These are phyloP conservation scores for Alternaria novae-zelandiae DNA, from an alignment of 2,329 filamentous ascomycete species.

Conservation along the genomic window DNA sequence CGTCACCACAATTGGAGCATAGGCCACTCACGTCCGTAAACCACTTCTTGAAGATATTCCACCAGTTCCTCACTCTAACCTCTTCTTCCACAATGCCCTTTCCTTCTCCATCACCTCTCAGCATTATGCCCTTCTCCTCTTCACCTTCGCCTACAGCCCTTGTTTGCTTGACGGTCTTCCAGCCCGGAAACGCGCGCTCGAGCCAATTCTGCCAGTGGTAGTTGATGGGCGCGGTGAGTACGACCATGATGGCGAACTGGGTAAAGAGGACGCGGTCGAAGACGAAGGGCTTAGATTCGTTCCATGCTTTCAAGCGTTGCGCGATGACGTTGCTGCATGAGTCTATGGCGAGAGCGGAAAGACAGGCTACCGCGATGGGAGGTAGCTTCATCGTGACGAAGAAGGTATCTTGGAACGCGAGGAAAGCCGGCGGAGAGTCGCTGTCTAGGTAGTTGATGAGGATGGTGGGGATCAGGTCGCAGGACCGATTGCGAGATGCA, in stretches of 20 bases:
- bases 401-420: not conserved
- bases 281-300: constrained; percentile 42
- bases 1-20: not conserved
- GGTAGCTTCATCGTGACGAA: constrained; percentile 35
- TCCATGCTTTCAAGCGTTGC: constrained; percentile 46
- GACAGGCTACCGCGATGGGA: constrained; percentile 42
- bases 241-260: constrained; percentile 63
- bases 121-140: constrained; percentile 39
- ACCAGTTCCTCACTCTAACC: constrained; percentile 45
- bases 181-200: constrained; percentile 74
- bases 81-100: constrained; percentile 36
- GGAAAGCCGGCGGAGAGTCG: not conserved
- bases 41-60: constrained; percentile 72
- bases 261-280: constrained; percentile 47
- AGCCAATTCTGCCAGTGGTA: constrained; percentile 85
- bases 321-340: constrained; percentile 48
- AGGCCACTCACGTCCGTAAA: constrained; percentile 58
- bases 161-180: constrained; percentile 34
- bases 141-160: constrained; percentile 23
- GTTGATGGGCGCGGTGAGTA: constrained; percentile 79
- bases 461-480: not conserved
- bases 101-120: constrained; percentile 36
- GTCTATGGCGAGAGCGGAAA: constrained; percentile 45
- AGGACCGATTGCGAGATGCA: constrained; percentile 4
- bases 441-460: not conserved